Percentiles rank a stretch among this genome's conserved stretches.
Evolutionary conservation across 202 grass and related monocot species (phyloP).

Genomic region (Zizania palustris): DNA sequence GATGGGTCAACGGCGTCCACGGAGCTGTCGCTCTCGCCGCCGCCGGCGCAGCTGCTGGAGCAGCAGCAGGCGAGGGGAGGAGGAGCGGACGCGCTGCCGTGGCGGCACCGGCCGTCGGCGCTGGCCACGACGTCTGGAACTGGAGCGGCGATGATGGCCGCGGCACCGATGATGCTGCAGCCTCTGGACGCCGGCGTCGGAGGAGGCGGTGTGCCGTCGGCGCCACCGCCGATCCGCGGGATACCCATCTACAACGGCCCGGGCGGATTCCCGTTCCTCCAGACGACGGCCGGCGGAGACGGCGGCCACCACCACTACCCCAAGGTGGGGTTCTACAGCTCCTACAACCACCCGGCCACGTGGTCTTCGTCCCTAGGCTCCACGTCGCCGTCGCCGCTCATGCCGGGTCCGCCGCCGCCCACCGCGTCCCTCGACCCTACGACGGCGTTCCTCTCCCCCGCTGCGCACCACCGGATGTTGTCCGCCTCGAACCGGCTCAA

Average conservation of each 20-base stretch:
- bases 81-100: slow-evolving; percentile 28
- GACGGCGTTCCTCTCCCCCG: slow-evolving; percentile 45
- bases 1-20: slow-evolving; percentile 56
- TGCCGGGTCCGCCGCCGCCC: slow-evolving; percentile 9
- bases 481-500: slow-evolving; percentile 63
- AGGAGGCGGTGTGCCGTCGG: too few relatives aligned
- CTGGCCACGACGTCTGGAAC: slow-evolving; percentile 30
- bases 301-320: slow-evolving; percentile 26
- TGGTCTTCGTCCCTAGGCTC: slow-evolving; percentile 55
- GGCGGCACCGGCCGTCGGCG: slow-evolving; percentile 44
- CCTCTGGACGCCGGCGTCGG: slow-evolving; percentile 38
- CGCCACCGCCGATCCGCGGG: slow-evolving; percentile 66
- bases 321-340: slow-evolving; percentile 57
- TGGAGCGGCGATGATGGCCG: slow-evolving; percentile 10
- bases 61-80: slow-evolving; percentile 27
- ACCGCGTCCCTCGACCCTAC: slow-evolving; percentile 42
- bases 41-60: slow-evolving; percentile 39
- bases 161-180: slow-evolving; percentile 47
- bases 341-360: slow-evolving; percentile 54
- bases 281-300: slow-evolving; percentile 16
- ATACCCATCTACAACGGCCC: slow-evolving; percentile 84
- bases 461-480: slow-evolving; percentile 78
- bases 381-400: slow-evolving; percentile 47
- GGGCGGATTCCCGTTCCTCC: slow-evolving; percentile 63
- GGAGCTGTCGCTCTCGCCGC: slow-evolving; percentile 79